Base-by-base conservation (phyloP, 495 filamentous ascomycete genomes). In the Immersiella caudata region DNA sequence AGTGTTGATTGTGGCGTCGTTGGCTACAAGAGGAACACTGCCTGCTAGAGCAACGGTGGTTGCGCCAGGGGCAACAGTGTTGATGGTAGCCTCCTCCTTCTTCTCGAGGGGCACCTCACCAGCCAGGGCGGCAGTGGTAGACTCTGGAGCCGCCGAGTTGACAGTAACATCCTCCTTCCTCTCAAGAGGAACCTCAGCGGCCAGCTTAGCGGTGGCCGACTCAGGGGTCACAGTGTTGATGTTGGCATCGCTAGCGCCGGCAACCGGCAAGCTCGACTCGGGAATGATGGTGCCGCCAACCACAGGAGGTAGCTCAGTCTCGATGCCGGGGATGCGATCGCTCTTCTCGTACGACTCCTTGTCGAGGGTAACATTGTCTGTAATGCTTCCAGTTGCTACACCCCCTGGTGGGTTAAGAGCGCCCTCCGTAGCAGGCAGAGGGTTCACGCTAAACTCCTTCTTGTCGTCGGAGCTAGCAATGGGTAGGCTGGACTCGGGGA, bases 191-290 rank as follows among this genome's bases (percentile, higher is more conserved):
- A 50, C 60, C 1, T 40, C 40, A 11, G 80, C 91, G 22, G 92
- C 92, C 35, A 95, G 84, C 25, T 80, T 84, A 55, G 88, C 87
- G 51, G 91, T 94, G 7, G 91, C 93, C 62, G 90, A 87, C 26
- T 76, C 76, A 4, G 91, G 88, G n/a, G 82, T 86, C 24, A 84
- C 87, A 16, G 90, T 92, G 68, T 88, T 89, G 66, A 92, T 85
- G 5, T 20, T 18, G 25, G 40, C 60, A 25, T 82, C 86, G 26
- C 72, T 67, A 55, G 69, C 71, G 60, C 74, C 70, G 51, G 83
- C 84, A 70, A 93, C 90, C 20, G 91, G 91, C 61, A 96, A 83
- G 77, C 91, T 92, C 24, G 93, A 95, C 79, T 97, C 93, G 11
- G 93, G 93, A 69, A 95, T 94, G 80, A 91, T 78, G 76, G 85